Conservation (phyloP, 108 stramenopile genomes). For the Stephanodiscus triporus region DNA sequence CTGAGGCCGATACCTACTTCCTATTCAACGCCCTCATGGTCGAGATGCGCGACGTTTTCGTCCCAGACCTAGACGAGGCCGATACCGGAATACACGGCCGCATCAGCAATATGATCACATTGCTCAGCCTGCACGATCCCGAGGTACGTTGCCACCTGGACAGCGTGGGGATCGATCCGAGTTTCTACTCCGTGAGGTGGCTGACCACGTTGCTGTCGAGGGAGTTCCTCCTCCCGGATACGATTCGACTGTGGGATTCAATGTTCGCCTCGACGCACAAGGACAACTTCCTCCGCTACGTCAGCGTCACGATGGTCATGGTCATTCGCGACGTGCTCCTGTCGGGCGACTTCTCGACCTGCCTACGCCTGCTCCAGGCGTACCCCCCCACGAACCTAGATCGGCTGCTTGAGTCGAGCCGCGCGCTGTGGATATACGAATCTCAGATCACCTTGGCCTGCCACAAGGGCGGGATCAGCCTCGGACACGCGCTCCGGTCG, state of each 20-base stretch:
- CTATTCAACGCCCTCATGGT: slow-evolving; percentile 91
- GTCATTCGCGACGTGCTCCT: slow-evolving; percentile 83
- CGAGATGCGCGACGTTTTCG: slow-evolving; percentile 91
- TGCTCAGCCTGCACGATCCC: slow-evolving; percentile 87
- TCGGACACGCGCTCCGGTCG: slow-evolving; percentile 68
- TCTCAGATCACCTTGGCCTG: slow-evolving; percentile 81
- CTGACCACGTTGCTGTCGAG: slow-evolving; percentile 95
- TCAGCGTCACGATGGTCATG: slow-evolving; percentile 92
- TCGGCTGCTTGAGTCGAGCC: slow-evolving; percentile 68
- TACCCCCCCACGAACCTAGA: slow-evolving; percentile 83
- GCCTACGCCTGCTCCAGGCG: slow-evolving; percentile 72
- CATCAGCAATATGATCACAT: slow-evolving; percentile 76
- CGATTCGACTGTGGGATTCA: slow-evolving; percentile 96
- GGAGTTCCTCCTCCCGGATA: slow-evolving; percentile 95
- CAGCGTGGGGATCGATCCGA: slow-evolving; percentile 80
- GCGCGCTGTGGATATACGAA: slow-evolving; percentile 86
- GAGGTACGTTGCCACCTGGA: slow-evolving; percentile 85
- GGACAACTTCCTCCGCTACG: slow-evolving; percentile 90
- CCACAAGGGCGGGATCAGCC: slow-evolving; percentile 73
- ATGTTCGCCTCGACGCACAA: slow-evolving; percentile 94
- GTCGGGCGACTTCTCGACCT: slow-evolving; percentile 73
- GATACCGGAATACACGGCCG: slow-evolving; percentile 89
- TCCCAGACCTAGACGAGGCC: slow-evolving; percentile 82
- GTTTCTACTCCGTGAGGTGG: slow-evolving; percentile 94
- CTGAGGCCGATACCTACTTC: slow-evolving; percentile 95